phyloP scores from a whole-genome alignment of 2,329 filamentous ascomycete species.

The Westerdykella aurantiaca region DNA sequence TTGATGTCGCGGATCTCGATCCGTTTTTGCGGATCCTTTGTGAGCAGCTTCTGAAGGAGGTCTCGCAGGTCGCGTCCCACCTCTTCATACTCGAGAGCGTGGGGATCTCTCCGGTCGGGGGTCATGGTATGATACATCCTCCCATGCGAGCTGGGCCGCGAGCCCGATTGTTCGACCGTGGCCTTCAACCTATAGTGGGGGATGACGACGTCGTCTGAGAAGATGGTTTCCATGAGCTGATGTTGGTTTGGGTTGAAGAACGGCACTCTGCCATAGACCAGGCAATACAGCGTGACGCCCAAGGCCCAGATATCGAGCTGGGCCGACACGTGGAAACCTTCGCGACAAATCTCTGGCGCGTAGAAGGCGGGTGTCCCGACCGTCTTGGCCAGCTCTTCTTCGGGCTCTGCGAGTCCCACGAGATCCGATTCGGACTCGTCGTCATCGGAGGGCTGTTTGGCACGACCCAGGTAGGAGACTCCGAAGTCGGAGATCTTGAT shows the following conservation, averaged over 20 bases:
- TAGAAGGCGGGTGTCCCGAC: slow-evolving; percentile 97
- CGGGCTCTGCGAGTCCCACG: slow-evolving; percentile 81
- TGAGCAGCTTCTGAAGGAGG: slow-evolving; percentile 70
- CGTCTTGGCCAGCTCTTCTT: slow-evolving; percentile 96
- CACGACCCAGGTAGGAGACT: slow-evolving; percentile 91
- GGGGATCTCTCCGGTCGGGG: slow-evolving; percentile 66
- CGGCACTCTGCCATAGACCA: slow-evolving; percentile 88
- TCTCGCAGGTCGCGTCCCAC: slow-evolving; percentile 76
- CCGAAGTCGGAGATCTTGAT: slow-evolving; percentile 99
- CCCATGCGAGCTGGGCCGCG: slow-evolving; percentile 42
- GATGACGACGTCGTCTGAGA: slow-evolving; percentile 87
- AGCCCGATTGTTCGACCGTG: slow-evolving; percentile 46
- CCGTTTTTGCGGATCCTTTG: slow-evolving; percentile 81
- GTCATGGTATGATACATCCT: slow-evolving; percentile 49
- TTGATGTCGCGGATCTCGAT: slow-evolving; percentile 91
- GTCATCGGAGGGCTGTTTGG: slow-evolving; percentile 70
- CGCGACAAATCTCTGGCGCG: slow-evolving; percentile 89
- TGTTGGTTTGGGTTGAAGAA: slow-evolving; percentile 90
- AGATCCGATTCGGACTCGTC: slow-evolving; percentile 78
- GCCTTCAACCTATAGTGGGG: slow-evolving; percentile 76
- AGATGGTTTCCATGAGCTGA: slow-evolving; percentile 85
- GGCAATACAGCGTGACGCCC: slow-evolving; percentile 90
- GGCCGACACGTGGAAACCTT: slow-evolving; percentile 66
- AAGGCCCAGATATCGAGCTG: slow-evolving; percentile 97
- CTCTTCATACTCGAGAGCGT: slow-evolving; percentile 77